Base-by-base conservation (phyloP, 1,139 yeast species). In the Blastobotrys malaysiensis region DNA sequence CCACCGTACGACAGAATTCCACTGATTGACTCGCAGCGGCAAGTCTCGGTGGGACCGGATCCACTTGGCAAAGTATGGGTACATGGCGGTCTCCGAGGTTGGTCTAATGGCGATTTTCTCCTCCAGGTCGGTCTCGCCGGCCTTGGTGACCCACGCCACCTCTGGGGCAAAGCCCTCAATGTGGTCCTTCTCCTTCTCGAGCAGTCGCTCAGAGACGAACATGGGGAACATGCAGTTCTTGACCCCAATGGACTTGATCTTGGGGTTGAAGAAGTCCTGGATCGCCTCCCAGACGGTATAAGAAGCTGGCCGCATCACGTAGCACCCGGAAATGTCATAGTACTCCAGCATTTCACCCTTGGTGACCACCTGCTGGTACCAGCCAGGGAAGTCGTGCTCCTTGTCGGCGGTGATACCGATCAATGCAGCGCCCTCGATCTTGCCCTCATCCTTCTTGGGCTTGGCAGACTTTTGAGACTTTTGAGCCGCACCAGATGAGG, bases 1-100 rank as follows among this genome's bases (percentile, higher is more conserved):
- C 99, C 99, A 95, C 80, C 99, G 86, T 52, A 95, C 99, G 53
- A 95, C 98, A 20, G 98, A 91, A 77, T 95, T 95, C 99, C 99
- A 95, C 76, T 95, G 99, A 77, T 95, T 93, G 70, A 93, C 81
- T 68, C 87, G 88, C 74, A 95, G 79, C 58, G 99, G 99, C 71
- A 95, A 81, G 72, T 95, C 99, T 73, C 99, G 88, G 77, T 95
- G 96, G 31, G 98, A 91, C 73, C 97, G 86, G 68, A 95, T 86
- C 99, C 99, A 95, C 74, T 95, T 95, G 66, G 98, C 89, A 70
- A 91, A 95, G 82, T 95, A 95, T 60, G 99, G 99, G 73, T 95
- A 95, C 99, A 95, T 95, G 71, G 93, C 99, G 52, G 99, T 95
- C 74, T 95, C 99, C 16, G 98, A 90, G 49, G 99, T 95, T 66